Base-by-base conservation (phyloP, 2,329 filamentous ascomycete genomes). In the Talaromyces sp. region DNA sequence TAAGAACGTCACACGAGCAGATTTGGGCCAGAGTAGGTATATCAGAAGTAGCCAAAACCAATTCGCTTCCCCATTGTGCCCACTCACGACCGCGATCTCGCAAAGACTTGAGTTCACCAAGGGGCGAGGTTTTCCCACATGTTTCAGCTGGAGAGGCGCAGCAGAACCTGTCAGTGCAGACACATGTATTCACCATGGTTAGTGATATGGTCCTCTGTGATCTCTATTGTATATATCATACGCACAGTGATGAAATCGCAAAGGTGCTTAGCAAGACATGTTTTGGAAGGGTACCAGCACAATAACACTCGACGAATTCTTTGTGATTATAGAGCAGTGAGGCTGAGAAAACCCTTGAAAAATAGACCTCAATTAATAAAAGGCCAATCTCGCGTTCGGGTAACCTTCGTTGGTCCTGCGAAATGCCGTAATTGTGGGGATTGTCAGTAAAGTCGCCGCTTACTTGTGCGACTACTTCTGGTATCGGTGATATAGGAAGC, bases 201-300 rank as follows among this genome's bases (percentile, higher is more conserved):
- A n/a, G n/a, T n/a, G n/a, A n/a, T n/a, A n/a, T n/a, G n/a, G n/a
- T n/a, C n/a, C n/a, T n/a, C 19, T 52, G 27, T 10, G 7, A 13
- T 26, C 35, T 31, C 19, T n/a, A 46, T 50, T 9, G 14, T 21
- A 27, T 32, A 27, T 26, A 19, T 19, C 55, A 56, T 56, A 56
- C 55, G 55, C 55, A 56, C 55, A 56, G 27, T 19, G 55, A 56
- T 13, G 55, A 56, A n/a, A 56, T 31, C 26, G 55, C 55, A 56
- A 56, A 56, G 19, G 55, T 56, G 38, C 55, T 56, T 27, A 56
- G 26, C 41, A 56, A 27, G 17, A 19, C 26, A 56, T 56, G 55
- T 38, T 56, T 46, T 21, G 55, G 38, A 24, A 56, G 41, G 8
- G 55, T 46, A n/a, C 55, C 55, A 31, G 55, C 41, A 32, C 55